Conservation (phyloP, 2,329 filamentous ascomycete species). For the Penicillium sp. region DNA sequence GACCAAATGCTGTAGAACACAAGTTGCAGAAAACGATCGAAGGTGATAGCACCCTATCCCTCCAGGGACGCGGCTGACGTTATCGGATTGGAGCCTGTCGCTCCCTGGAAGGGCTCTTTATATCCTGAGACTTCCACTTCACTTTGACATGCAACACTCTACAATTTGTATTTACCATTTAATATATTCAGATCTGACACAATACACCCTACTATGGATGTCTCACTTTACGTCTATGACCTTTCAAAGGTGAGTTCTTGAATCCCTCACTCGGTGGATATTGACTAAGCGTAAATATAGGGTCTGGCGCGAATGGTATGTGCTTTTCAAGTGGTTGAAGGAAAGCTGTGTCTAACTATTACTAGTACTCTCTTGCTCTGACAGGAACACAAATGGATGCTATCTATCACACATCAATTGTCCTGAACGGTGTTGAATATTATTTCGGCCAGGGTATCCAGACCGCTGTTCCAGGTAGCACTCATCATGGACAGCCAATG, state of each 20-base stretch:
- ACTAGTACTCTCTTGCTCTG: slow-evolving; percentile 56
- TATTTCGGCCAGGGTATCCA: slow-evolving; percentile 88
- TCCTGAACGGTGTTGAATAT: slow-evolving; percentile 82
- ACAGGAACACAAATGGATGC: slow-evolving; percentile 78
- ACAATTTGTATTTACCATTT: not conserved
- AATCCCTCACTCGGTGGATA: slow-evolving; percentile 20
- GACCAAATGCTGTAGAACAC: not conserved
- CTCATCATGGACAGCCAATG: slow-evolving; percentile 83
- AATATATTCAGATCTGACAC: not conserved
- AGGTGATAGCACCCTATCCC: slow-evolving; percentile 11
- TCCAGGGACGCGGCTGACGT: slow-evolving; percentile 26
- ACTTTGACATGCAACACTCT: not conserved
- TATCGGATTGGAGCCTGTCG: slow-evolving; percentile 26
- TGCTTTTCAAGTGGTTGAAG: not conserved
- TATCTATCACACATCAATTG: slow-evolving; percentile 90
- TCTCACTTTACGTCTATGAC: slow-evolving; percentile 76
- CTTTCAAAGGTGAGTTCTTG: slow-evolving; percentile 55
- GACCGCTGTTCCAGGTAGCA: slow-evolving; percentile 73
- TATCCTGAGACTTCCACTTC: not conserved
- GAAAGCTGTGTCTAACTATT: slow-evolving; percentile 13
- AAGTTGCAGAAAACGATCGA: slow-evolving; percentile 21
- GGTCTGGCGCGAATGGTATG: slow-evolving; percentile 55
- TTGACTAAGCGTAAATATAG: slow-evolving; percentile 36
- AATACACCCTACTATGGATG: slow-evolving; percentile 58
- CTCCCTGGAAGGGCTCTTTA: not conserved